Percentiles rank a stretch among this genome's conserved stretches.
Evolutionary conservation across 768 basidiomycete genomes (phyloP).

Genomic region (Asterophora lycoperdoides): DNA sequence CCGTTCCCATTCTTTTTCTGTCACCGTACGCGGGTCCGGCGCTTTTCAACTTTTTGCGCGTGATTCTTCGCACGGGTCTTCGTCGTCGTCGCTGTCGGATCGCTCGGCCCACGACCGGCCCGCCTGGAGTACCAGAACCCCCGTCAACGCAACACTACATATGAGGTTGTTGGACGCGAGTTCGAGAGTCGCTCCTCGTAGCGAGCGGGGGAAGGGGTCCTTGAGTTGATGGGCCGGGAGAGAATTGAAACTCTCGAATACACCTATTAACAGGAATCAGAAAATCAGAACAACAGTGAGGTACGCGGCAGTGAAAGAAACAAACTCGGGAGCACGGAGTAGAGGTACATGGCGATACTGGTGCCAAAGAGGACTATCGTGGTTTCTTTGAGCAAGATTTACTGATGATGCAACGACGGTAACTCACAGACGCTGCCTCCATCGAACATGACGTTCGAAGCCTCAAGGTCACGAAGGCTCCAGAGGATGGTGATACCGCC

Average conservation of each 20-base stretch:
- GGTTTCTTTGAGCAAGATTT: neutral
- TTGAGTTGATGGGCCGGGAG: constrained; percentile 49
- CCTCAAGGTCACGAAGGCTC: constrained; percentile 73
- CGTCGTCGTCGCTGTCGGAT: constrained; percentile 53
- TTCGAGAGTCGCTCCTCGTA: constrained; percentile 65
- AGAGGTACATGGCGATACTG: constrained; percentile 67
- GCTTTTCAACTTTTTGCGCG: constrained; percentile 31
- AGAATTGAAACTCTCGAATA: constrained; percentile 54
- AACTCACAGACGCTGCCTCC: constrained; percentile 81
- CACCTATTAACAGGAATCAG: constrained; percentile 32
- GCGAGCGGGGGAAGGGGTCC: constrained; percentile 58
- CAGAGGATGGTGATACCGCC: constrained; percentile 69
- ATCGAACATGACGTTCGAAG: constrained; percentile 88
- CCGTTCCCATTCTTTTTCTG: too few relatives aligned
- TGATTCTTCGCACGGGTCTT: constrained; percentile 35
- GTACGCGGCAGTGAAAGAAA: neutral
- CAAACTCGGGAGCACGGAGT: constrained; percentile 79
- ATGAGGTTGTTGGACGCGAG: constrained; percentile 82
- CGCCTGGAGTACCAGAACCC: constrained; percentile 80
- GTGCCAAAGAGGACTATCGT: constrained; percentile 67
- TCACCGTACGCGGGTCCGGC: constrained; percentile 23
- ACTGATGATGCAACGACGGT: neutral
- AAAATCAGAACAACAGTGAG: neutral
- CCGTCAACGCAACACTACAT: constrained; percentile 83
- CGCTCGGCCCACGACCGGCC: constrained; percentile 84